These are phyloP conservation scores for Scheffersomyces stipitis DNA, from an alignment of 805 yeast genomes.

Conservation along the genomic window DNA sequence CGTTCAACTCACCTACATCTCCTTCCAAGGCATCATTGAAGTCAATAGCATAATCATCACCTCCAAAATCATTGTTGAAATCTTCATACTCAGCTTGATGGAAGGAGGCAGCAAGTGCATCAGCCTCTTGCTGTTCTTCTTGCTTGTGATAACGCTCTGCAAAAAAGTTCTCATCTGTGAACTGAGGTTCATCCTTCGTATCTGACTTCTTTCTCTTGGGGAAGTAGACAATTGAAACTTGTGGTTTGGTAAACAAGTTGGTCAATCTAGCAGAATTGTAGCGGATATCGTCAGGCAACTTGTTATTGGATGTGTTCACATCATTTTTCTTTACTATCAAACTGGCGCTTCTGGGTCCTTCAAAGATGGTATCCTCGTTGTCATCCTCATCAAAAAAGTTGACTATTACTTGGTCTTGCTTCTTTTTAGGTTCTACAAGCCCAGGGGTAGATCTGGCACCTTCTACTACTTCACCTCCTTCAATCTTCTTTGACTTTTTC, in stretches of 20 bases:
- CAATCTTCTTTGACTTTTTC: slow-evolving; percentile 41
- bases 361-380: slow-evolving; percentile 34
- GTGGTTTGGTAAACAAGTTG: slow-evolving; percentile 68
- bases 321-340: slow-evolving; percentile 31
- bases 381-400: slow-evolving; percentile 36
- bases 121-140: slow-evolving; percentile 37
- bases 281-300: slow-evolving; percentile 71
- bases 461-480: slow-evolving; percentile 7
- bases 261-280: slow-evolving; percentile 70
- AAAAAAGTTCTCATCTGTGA: slow-evolving; percentile 70
- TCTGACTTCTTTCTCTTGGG: slow-evolving; percentile 11
- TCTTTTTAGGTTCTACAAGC: neutral
- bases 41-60: slow-evolving; percentile 38
- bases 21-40: slow-evolving; percentile 44
- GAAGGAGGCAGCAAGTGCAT: slow-evolving; percentile 33
- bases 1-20: slow-evolving; percentile 12
- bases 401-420: slow-evolving; percentile 15
- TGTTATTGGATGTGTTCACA: slow-evolving; percentile 32
- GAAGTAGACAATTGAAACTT: slow-evolving; percentile 32
- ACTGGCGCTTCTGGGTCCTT: slow-evolving; percentile 24
- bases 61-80: slow-evolving; percentile 33
- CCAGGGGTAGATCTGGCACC: neutral
- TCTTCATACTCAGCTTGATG: slow-evolving; percentile 45
- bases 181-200: slow-evolving; percentile 23
- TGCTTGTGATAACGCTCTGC: slow-evolving; percentile 58